phyloP scores from a whole-genome alignment of 169 alveolate genomes.

The Pseudocohnilembus persalinus region DNA sequence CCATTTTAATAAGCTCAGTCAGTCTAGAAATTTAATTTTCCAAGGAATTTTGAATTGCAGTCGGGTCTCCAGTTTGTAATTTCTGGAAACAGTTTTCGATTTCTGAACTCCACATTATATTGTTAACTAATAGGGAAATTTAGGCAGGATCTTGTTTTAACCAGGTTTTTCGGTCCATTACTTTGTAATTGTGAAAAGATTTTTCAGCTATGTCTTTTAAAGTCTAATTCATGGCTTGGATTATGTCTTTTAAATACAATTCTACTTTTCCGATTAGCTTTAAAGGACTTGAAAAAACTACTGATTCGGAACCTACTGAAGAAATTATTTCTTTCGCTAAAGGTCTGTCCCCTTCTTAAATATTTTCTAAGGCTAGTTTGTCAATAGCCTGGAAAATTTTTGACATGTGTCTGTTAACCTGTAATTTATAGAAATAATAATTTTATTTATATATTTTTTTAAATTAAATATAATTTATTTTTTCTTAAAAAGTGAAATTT shows the following conservation, averaged over 20 bases:
- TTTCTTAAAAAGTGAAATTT: too few relatives aligned
- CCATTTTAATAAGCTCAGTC: conserved; percentile 89
- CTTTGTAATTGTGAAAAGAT: conserved; percentile 65
- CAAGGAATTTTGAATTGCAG: conserved; percentile 72
- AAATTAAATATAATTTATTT: too few relatives aligned
- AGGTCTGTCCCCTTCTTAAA: conserved; percentile 81
- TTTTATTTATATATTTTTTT: too few relatives aligned
- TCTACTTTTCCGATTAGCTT: conserved; percentile 92
- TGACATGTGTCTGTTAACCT: conserved; percentile 91
- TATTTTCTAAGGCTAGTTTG: conserved; percentile 81
- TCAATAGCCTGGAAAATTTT: conserved; percentile 94
- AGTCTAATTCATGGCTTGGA: conserved; percentile 84
- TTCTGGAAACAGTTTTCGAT: conserved; percentile 83
- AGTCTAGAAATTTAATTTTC: conserved; percentile 76
- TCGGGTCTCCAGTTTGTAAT: conserved; percentile 62
- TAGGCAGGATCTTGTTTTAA: conserved; percentile 86
- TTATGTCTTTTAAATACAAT: conserved; percentile 89
- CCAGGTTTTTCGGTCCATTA: conserved; percentile 83
- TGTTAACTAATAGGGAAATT: conserved; percentile 88
- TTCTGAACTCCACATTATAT: conserved; percentile 83
- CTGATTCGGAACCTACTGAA: conserved; percentile 91
- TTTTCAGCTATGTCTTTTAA: conserved; percentile 72
- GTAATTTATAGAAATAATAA: too few relatives aligned
- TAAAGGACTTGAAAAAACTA: conserved; percentile 85
- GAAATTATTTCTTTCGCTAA: conserved; percentile 87